Base-by-base conservation (phyloP, 2,329 filamentous ascomycete species). In the Cercospora zeae-maydis region DNA sequence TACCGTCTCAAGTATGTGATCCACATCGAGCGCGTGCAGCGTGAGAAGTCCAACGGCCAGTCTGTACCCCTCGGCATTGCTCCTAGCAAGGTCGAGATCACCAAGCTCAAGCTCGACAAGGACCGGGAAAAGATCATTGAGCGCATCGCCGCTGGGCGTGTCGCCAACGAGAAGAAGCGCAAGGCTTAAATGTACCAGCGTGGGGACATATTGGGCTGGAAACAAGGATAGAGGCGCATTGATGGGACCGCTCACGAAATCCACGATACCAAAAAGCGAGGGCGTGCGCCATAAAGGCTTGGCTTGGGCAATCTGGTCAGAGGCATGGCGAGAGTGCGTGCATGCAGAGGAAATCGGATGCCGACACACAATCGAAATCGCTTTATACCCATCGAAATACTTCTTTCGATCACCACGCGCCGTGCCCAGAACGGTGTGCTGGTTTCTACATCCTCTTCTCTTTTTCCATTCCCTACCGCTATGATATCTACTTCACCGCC, bases 1-100 rank as follows among this genome's bases (percentile, higher is more conserved):
- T 99, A 96, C 89, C 92, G 92, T 81, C 90, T 96, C 78, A 98
- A 98, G 84, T 99, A 95, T 83, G 86, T 92, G 78, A 89, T 99
- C 79, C 93, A 98, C 88, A 82, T 99, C 81, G 93, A 97, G 88
- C 92, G 93, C 77, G 89, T 99, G 79, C 88, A 88, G 81, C 92
- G 93, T 79, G 95, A 99, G 82, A 99, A 99, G 90, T 90, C 87
- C 80, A 95, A 92, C 80, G 93, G 95, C 83, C 93, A 97, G 86
- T 90, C 88, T 79, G 93, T 98, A 62, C 93, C 93, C 70, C 86
- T 98, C 78, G 92, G 92, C 81, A 88, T 99, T 82, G 90, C 93
- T 83, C 89, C 95, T 77, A 96, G 90, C 83, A 98, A 98, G 83
- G 92, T 96, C 74, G 89, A 96, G 84, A 90, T 99, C 85, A 96